Percentiles rank a stretch among this genome's conserved stretches.
phyloP scores from a whole-genome alignment of 805 yeast species.

The Cephaloascus albidus region DNA sequence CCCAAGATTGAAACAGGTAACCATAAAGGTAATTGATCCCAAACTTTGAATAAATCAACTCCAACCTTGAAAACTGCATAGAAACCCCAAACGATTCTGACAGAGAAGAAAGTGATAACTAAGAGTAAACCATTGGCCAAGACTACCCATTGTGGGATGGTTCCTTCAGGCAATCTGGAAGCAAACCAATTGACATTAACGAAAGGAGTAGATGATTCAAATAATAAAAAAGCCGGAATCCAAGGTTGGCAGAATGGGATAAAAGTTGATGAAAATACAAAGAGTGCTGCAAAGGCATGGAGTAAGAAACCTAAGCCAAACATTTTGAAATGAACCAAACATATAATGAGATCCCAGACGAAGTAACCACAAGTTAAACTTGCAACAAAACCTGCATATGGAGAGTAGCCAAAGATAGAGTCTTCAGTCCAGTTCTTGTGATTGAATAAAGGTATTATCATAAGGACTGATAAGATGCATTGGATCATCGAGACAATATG shows the following conservation, averaged over 20 bases:
- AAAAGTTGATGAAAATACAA: slow-evolving; percentile 57
- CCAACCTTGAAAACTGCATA: slow-evolving; percentile 50
- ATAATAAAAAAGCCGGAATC: slow-evolving; percentile 74
- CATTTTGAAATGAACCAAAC: slow-evolving; percentile 48
- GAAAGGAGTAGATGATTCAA: slow-evolving; percentile 89
- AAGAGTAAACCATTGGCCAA: slow-evolving; percentile 65
- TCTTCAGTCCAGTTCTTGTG: slow-evolving; percentile 39
- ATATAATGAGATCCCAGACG: slow-evolving; percentile 78
- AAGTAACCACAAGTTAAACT: slow-evolving; percentile 80
- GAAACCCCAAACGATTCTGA: slow-evolving; percentile 83
- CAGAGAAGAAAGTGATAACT: slow-evolving; percentile 61
- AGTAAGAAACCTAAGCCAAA: slow-evolving; percentile 78
- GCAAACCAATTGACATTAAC: slow-evolving; percentile 93
- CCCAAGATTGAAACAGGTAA: slow-evolving; percentile 40
- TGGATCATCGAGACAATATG: slow-evolving; percentile 88
- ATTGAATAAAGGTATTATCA: slow-evolving; percentile 57
- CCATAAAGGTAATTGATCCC: slow-evolving; percentile 33
- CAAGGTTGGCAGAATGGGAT: slow-evolving; percentile 73
- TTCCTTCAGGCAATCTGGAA: slow-evolving; percentile 61
- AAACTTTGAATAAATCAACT: slow-evolving; percentile 33
- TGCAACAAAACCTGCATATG: slow-evolving; percentile 67
- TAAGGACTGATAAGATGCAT: slow-evolving; percentile 51
- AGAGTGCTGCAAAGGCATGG: slow-evolving; percentile 77
- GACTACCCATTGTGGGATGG: slow-evolving; percentile 44
- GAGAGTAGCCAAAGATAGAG: slow-evolving; percentile 59